Percentiles rank a stretch among this genome's conserved stretches.
Conservation (phyloP, 164 flowering plant species). For the Akebia trifoliata region DNA sequence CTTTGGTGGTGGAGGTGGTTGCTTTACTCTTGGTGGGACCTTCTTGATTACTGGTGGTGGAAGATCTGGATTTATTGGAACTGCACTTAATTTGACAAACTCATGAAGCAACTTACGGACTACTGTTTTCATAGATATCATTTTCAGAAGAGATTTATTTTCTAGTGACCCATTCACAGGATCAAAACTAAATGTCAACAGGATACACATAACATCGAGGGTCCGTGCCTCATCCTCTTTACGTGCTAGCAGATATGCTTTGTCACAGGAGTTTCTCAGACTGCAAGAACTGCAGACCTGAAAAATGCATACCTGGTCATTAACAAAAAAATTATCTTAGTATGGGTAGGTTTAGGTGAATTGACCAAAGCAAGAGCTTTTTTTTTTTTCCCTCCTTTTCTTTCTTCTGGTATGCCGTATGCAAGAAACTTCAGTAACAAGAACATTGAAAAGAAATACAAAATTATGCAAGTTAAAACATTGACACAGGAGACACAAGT, state of each 20-base stretch:
- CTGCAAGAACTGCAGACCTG: conserved; percentile 99
- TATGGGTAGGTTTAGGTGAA: too few species aligned
- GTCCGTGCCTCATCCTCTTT: conserved; percentile 98
- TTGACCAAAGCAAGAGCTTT: too few species aligned
- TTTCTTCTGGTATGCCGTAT: too few species aligned
- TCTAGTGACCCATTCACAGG: conserved; percentile 52
- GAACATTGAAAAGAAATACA: too few species aligned
- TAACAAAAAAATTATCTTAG: background rate
- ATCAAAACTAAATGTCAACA: conserved; percentile 81
- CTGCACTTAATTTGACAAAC: conserved; percentile 84
- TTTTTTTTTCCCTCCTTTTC: too few species aligned
- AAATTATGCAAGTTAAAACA: too few species aligned
- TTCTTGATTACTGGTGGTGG: conserved; percentile 81
- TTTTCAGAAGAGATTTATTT: conserved; percentile 63
- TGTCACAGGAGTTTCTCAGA: conserved; percentile 77
- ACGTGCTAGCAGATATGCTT: conserved; percentile 68
- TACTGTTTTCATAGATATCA: conserved; percentile 69
- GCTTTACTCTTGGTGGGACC: conserved; percentile 95
- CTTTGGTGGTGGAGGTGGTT: conserved; percentile 93
- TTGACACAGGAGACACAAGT: too few species aligned
- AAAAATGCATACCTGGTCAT: conserved; percentile 10
- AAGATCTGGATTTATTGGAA: conserved; percentile 96
- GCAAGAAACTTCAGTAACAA: too few species aligned
- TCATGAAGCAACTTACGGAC: conserved; percentile 87
- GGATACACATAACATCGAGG: conserved; percentile 74